Percentiles rank a stretch among this genome's conserved stretches.
phyloP scores from a whole-genome alignment of 2,329 filamentous ascomycete genomes.

The Cryphonectria parasitica region DNA sequence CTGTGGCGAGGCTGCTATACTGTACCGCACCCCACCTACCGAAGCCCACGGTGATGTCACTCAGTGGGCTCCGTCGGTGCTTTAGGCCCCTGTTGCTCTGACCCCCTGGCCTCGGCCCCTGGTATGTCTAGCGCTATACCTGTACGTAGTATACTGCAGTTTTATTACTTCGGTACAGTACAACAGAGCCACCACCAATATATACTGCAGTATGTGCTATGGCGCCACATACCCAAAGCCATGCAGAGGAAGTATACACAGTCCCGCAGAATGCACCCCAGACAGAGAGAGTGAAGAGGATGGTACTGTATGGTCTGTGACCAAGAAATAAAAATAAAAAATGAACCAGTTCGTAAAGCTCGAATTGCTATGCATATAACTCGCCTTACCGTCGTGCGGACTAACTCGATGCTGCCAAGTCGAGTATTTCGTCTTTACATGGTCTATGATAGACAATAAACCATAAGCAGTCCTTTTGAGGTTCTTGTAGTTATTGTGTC shows the following conservation, averaged over 20 bases:
- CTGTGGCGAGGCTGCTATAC: background rate
- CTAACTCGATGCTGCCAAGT: too few species aligned
- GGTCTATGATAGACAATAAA: too few species aligned
- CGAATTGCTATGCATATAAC: background rate
- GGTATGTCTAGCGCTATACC: background rate
- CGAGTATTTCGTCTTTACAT: too few species aligned
- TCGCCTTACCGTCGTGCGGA: background rate
- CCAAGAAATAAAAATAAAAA: background rate
- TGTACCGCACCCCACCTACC: background rate
- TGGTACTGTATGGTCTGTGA: background rate
- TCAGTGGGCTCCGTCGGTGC: conserved; percentile 4
- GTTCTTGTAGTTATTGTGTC: background rate
- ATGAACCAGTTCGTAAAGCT: background rate
- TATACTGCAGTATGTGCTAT: too few species aligned
- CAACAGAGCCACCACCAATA: too few species aligned
- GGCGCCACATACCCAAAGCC: too few species aligned
- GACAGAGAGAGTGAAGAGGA: background rate
- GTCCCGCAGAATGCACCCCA: background rate
- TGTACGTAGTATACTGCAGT: background rate
- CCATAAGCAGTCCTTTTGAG: background rate
- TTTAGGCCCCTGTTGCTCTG: background rate
- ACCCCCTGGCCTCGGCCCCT: conserved; percentile 2
- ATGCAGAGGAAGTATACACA: background rate
- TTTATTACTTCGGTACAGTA: too few species aligned
- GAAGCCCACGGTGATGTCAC: conserved; percentile 19